Base-by-base conservation (phyloP, 2,329 filamentous ascomycete genomes). In the Pseudonectria foliicola region DNA sequence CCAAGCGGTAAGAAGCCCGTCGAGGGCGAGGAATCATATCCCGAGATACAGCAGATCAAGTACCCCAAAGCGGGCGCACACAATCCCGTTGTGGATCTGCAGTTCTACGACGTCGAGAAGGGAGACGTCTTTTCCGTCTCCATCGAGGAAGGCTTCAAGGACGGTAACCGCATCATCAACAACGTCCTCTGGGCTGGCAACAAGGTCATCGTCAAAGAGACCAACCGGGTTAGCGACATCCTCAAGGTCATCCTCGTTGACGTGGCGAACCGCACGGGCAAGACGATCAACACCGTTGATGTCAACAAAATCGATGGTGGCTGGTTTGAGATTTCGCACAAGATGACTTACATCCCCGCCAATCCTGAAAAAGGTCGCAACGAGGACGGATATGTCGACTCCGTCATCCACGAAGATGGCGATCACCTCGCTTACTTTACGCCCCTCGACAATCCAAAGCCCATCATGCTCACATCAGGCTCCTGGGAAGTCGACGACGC, bases 21-120 rank as follows among this genome's bases (percentile, higher is more conserved):
- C 7, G 38, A 50, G 18, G 88, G 86, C 13, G 76, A 93, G 46
- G 88, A 95, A 57, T 80, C 77, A 34, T 98, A 98, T 55, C 92
- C 92, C 0, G 89, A 96, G 54, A 80, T 90, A 25, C 77, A 82
- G 44, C 68, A 88, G 49, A 93, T 98, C 74, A 98, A 98, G 61
- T 98, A 98, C 53, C 93, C 92, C 31, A 96, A 96, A 61, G 84
- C 92, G 13, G 93, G 92, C 4, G 82, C 89, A 3, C 88, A 90
- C 30, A 98, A 98, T 58, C 92, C 92, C 1, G 77, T 85, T 11
- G 90, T 98, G 4, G 80, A 87, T 41, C 64, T 98, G 23, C 74
- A 85, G 35, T 94, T 96, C 61, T 96, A 90, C 60, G 89, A 96
- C 47, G 69, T 95, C 13, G 70, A 70, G 8, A 83, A 82, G 51